Evolutionary conservation across 148 eudicot genomes (phyloP), one percentile per base, ranked within the genome.

Genomic region (Chenopodium quinoa): DNA sequence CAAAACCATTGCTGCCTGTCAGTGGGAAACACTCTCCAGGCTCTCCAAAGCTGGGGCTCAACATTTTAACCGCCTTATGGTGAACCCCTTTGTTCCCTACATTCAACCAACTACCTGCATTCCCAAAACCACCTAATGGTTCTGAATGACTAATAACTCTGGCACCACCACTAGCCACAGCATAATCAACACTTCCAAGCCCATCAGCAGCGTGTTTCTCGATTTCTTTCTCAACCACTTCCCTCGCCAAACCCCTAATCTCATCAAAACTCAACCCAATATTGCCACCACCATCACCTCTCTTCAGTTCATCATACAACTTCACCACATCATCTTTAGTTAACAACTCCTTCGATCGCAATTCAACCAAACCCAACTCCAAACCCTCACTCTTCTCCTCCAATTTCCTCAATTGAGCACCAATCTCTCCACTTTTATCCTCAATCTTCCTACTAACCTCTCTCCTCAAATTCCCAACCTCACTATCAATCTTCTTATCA

Each of bases 161-260:
- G 0, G 86, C 95, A 50, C 99, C 99, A 17, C 88, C 97, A 1
- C 89, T 81, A 0, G 82, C 90, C 88, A 94, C 78, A 0, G 98
- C 98, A 83, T 90, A 94, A 78, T 96, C 98, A 79, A 86, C 93
- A 78, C 86, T 89, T 25, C 98, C 99, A 44, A 96, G 83, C 46
- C 99, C 99, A 87, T 96, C 99, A 25, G 97, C 95, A 7, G 95
- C 92, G 79, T 89, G 98, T 78, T 86, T 96, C 58, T 89, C 92
- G 47, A 96, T 90, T 80, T 96, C 99, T 13, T 81, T 89, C 89
- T 84, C 88, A n/a, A 96, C 94, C 7, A 96, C 79, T 82, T 90
- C 90, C 86, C 87, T 88, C 1, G 97, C 98, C 77, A 92, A 75
- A 4, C 69, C 88, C 85, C 88, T 84, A 9, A 96, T 83, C 79